These are phyloP conservation scores for Colletotrichum sp. DNA, from an alignment of 2,329 filamentous ascomycete genomes.

Conservation along the genomic window DNA sequence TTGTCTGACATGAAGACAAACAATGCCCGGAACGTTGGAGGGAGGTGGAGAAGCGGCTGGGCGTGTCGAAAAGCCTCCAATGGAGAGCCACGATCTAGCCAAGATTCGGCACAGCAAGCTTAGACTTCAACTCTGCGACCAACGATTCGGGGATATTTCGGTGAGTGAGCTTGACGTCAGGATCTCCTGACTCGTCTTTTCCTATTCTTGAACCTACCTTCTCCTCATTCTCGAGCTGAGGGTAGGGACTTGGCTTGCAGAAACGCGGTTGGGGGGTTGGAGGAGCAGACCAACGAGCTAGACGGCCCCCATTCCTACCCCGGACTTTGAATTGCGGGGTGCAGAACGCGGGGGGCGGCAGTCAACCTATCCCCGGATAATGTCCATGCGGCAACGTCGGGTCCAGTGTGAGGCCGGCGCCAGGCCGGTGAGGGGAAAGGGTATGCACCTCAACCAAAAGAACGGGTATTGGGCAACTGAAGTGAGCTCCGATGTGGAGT, in stretches of 20 bases:
- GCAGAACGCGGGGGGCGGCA: constrained; percentile 12
- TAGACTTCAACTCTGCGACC: constrained; percentile 15
- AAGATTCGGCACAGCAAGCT: constrained; percentile 16
- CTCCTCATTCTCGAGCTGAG: constrained; percentile 4
- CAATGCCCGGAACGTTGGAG: constrained; percentile 1
- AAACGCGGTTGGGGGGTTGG: neutral
- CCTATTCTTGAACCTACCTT: neutral
- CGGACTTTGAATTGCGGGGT: constrained; percentile 20
- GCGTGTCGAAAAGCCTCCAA: constrained; percentile 5
- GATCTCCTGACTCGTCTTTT: constrained; percentile 3
- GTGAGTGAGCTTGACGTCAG: constrained; percentile 13
- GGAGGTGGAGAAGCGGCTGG: constrained; percentile 3
- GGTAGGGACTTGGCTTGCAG: constrained; percentile 8
- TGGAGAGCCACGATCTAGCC: constrained; percentile 9
- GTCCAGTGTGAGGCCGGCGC: neutral
- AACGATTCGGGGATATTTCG: constrained; percentile 14
- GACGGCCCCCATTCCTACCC: constrained; percentile 8
- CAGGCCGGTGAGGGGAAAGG: neutral
- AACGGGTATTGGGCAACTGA: neutral
- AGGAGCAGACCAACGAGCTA: neutral
- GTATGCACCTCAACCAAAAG: neutral
- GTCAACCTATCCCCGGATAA: neutral
- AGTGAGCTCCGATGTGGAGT: neutral
- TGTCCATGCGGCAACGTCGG: constrained; percentile 6
- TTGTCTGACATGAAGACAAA: neutral